Conservation (phyloP, 169 alveolate genomes). For the Plasmodium vivax region DNA sequence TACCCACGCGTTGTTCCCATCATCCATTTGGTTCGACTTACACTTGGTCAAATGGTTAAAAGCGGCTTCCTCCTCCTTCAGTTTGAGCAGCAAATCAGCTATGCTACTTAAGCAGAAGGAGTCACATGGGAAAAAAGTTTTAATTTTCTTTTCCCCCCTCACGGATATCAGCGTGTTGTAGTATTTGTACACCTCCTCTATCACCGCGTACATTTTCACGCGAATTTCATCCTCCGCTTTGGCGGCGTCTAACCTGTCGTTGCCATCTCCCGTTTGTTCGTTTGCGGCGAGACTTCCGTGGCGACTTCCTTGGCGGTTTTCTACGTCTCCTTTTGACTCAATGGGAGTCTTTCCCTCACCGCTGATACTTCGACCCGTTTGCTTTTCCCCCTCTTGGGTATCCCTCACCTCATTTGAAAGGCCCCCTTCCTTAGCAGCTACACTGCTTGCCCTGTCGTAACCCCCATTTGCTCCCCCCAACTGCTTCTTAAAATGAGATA, state of each 20-base stretch:
- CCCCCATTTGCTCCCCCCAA: conserved; percentile 2
- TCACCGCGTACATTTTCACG: conserved; percentile 16
- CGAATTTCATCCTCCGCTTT: background rate
- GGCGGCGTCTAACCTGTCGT: background rate
- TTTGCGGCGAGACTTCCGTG: no score
- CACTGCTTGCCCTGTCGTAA: background rate
- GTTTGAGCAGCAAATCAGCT: conserved; percentile 14
- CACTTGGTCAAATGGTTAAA: conserved; percentile 14
- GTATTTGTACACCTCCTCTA: conserved; percentile 60
- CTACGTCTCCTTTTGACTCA: background rate
- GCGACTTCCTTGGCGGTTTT: background rate
- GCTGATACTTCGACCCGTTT: background rate
- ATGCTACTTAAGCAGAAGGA: conserved; percentile 17
- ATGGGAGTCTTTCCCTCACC: background rate
- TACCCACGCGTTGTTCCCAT: conserved; percentile 35
- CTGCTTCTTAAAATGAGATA: conserved; percentile 4
- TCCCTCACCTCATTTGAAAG: background rate
- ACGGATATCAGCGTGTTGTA: conserved; percentile 59
- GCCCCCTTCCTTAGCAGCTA: background rate
- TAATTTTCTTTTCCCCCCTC: conserved; percentile 63
- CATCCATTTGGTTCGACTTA: conserved; percentile 21
- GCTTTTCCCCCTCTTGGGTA: background rate
- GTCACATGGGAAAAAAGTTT: conserved; percentile 56
- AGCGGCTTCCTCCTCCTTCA: conserved; percentile 13
- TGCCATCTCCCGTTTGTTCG: background rate